These are phyloP conservation scores for Aureobasidium melanogenum DNA, from an alignment of 2,329 filamentous ascomycete genomes.

Conservation along the genomic window DNA sequence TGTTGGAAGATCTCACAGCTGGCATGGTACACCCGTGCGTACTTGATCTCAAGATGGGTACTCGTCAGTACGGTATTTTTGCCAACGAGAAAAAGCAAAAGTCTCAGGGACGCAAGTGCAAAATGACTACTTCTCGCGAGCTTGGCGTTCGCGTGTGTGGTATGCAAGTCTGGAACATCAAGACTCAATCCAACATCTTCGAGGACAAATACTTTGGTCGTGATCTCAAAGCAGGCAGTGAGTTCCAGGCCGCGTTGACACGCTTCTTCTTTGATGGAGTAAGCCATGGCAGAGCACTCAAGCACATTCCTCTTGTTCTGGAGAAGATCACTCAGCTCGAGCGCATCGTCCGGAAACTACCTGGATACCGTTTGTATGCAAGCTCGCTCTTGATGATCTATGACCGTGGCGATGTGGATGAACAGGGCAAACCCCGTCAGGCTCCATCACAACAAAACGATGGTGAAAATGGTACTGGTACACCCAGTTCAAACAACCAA, in stretches of 20 bases:
- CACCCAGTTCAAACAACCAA: constrained; percentile 26
- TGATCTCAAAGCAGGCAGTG: constrained; percentile 71
- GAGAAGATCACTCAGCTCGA: constrained; percentile 78
- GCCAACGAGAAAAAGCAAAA: constrained; percentile 85
- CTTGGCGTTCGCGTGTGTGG: constrained; percentile 91
- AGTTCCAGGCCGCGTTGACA: constrained; percentile 82
- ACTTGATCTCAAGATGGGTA: constrained; percentile 97
- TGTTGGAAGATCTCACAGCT: constrained; percentile 89
- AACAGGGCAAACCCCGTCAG: constrained; percentile 32
- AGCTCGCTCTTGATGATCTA: constrained; percentile 93
- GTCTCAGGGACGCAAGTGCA: constrained; percentile 88
- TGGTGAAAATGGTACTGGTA: background rate
- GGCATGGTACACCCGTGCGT: constrained; percentile 97
- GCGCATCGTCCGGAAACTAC: constrained; percentile 67
- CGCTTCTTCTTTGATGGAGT: constrained; percentile 87
- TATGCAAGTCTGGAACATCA: constrained; percentile 89
- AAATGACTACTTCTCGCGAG: constrained; percentile 80
- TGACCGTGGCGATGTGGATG: constrained; percentile 63
- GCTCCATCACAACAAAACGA: background rate
- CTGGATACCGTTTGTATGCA: constrained; percentile 89
- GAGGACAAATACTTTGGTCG: constrained; percentile 97
- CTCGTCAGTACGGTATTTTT: constrained; percentile 89
- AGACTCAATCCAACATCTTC: constrained; percentile 78
- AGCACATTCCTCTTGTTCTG: constrained; percentile 80
- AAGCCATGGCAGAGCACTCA: constrained; percentile 67